A percentile compares a stretch with the other conserved stretches of the same genome.
Conservation (phyloP, 2,329 filamentous ascomycete species). For the Teratosphaeria gauchensis region DNA sequence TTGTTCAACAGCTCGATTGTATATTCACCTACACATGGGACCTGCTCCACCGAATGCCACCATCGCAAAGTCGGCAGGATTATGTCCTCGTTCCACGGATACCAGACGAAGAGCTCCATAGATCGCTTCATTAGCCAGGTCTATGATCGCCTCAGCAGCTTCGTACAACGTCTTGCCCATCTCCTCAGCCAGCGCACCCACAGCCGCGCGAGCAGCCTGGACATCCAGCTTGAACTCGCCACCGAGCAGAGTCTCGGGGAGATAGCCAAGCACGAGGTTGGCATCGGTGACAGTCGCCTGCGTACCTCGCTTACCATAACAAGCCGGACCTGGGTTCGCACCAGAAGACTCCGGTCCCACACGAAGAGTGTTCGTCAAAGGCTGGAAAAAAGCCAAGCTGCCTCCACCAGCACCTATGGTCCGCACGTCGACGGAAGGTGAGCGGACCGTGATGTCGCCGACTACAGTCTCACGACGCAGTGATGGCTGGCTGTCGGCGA, state of each 20-base stretch:
- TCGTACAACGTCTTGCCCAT: conserved; percentile 19
- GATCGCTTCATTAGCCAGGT: conserved; percentile 19
- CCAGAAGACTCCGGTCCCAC: conserved; percentile 17
- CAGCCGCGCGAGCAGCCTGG: conserved; percentile 13
- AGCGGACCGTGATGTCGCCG: conserved; percentile 17
- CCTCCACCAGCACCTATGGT: conserved; percentile 19
- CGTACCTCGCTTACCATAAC: conserved; percentile 17
- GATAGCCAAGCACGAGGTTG: conserved; percentile 17
- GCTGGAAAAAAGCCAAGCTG: conserved; percentile 18
- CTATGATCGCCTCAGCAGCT: conserved; percentile 17
- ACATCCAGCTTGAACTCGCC: conserved; percentile 20
- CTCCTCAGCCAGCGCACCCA: conserved; percentile 13
- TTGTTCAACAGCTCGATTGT: too few relatives aligned
- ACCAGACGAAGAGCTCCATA: conserved; percentile 18
- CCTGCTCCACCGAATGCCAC: conserved; percentile 18
- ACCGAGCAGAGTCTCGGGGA: conserved; percentile 17
- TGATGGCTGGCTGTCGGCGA: conserved; percentile 15
- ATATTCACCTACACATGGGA: conserved; percentile 8
- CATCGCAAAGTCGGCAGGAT: conserved; percentile 19
- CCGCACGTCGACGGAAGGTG: conserved; percentile 16
- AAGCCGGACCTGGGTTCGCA: conserved; percentile 16
- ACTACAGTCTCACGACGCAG: conserved; percentile 19
- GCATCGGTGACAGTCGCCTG: conserved; percentile 20
- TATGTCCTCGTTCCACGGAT: conserved; percentile 18
- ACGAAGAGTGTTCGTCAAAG: conserved; percentile 17